A percentile compares a stretch with the other conserved stretches of the same genome.
phyloP scores from a whole-genome alignment of 2,329 filamentous ascomycete genomes.

The Sporothrix luriei region DNA sequence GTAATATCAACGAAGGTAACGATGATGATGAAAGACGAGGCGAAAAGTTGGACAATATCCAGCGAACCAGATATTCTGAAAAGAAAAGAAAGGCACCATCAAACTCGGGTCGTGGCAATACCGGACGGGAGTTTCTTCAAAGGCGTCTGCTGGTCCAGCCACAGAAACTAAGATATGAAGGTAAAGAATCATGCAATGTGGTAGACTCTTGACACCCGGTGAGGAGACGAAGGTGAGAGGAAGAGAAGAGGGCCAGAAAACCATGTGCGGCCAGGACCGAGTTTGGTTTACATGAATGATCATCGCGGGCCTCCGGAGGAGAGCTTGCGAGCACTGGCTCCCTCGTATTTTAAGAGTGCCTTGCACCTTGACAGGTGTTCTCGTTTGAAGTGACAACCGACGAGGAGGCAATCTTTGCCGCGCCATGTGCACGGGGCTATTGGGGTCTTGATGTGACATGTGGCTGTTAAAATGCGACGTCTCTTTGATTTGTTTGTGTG shows the following conservation, averaged over 20 bases:
- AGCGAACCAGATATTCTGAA: background rate
- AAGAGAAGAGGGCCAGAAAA: background rate
- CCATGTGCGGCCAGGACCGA: constrained; percentile 7
- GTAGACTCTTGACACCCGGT: background rate
- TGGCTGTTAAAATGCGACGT: constrained; percentile 17
- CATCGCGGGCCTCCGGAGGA: constrained; percentile 19
- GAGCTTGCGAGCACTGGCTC: background rate
- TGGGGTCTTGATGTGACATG: background rate
- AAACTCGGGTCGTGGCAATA: constrained; percentile 15
- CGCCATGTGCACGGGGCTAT: background rate
- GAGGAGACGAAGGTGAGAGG: background rate
- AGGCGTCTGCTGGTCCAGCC: constrained; percentile 14
- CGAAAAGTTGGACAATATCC: background rate
- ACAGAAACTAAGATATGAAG: background rate
- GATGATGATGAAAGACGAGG: constrained; percentile 12
- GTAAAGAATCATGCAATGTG: background rate
- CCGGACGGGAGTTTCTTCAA: background rate
- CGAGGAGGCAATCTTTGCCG: too few relatives aligned
- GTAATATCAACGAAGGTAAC: background rate
- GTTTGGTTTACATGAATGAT: constrained; percentile 30
- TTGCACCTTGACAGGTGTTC: background rate
- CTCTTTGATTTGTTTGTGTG: background rate
- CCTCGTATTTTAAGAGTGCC: background rate
- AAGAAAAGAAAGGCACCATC: background rate
- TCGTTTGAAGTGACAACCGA: background rate